Base-by-base conservation (phyloP, 352 stramenopile species). In the Pythium graminicola region DNA sequence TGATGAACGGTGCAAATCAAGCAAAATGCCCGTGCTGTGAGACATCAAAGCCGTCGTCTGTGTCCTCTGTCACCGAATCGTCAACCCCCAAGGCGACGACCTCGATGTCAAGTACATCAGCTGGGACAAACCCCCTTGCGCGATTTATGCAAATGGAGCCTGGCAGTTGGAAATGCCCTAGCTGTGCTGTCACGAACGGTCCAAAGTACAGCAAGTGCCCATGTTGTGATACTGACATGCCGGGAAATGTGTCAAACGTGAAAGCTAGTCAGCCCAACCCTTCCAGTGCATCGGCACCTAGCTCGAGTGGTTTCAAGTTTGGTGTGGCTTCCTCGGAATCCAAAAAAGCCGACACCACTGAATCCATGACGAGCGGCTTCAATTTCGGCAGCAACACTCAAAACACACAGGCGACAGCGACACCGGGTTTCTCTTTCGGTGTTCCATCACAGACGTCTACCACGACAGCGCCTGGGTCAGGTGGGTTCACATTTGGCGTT, bases 21-120 rank as follows among this genome's bases (percentile, higher is more conserved):
- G 33, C 59, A 4, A 93, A 93, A 64, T 93, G 82, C 42, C 82
- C 82, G 16, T 93, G 82, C 57, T 93, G 81, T 31, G 81, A 93
- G 33, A 81, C 73, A 6, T 47, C 47, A 5, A 83, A 86, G 33
- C 80, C 77, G 22, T 17, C 36, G 17, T 33, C 49, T n/a, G 36
- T 28, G 2, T 24, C 19, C 31, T 13, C 44, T 40, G 31, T 39
- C 43, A 40, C 53, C 7, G 20, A 58, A 33, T 38, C 41, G 16
- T 52, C 31, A 9, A 23, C 64, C 11, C 65, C n/a, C n/a, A n/a
- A n/a, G n/a, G n/a, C n/a, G n/a, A n/a, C 54, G 63, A 17, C 41
- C 5, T 39, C 9, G 17, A 2, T 11, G 17, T 43, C 52, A 7
- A 19, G 45, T 50, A 38, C n/a, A 7, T 14, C 9, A 26, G 8